Evolutionary conservation across 2,329 filamentous ascomycete species (phyloP), one percentile per base, ranked within the genome.

Genomic region (Nemania serpens): DNA sequence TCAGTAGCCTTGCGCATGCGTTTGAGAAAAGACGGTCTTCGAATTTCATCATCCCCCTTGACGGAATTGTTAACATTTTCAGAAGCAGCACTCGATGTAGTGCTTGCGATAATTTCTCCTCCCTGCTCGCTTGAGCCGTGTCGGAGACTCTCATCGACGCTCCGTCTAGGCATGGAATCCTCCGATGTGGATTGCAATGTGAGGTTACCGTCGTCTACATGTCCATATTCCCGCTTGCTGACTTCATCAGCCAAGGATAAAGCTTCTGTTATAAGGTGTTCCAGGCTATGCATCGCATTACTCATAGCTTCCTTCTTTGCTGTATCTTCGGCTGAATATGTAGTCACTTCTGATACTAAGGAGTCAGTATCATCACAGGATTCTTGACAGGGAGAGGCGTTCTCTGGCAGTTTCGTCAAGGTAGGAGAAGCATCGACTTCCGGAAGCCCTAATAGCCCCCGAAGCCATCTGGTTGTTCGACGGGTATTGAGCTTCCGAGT

Each of bases 241-340:
- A 74, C 76, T 52, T 79, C 74, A 17, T 76, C 74, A 11, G 79
- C 80, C 43, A 83, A 69, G 1, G 74, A 69, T 9, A 82, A 66
- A 11, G 80, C 79, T 67, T 84, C 80, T 34, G 73, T 76, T 5
- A 84, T 67, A 17, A 84, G 75, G 22, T 76, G 72, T 60, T 84
- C 80, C 25, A 83, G 70, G 59, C 82, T 77, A 18, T 64, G 47
- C 66, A 74, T 64, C 5, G 68, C 68, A 11, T 64, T 58, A 45
- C 68, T 58, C 55, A 73, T 71, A 10, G 65, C 64, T 15, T 60
- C 57, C 10, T 50, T 64, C 42, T 73, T 67, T 9, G 64, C 64
- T 15, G 50, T 63, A 45, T 68, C 69, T 54, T 70, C 34, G 6
- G 54, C 58, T 1, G 72, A 73, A 60, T 70, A 74, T 22, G 65